These are phyloP conservation scores for Wickerhamiella allomyrinae DNA, from an alignment of 805 yeast genomes.

Conservation along the genomic window DNA sequence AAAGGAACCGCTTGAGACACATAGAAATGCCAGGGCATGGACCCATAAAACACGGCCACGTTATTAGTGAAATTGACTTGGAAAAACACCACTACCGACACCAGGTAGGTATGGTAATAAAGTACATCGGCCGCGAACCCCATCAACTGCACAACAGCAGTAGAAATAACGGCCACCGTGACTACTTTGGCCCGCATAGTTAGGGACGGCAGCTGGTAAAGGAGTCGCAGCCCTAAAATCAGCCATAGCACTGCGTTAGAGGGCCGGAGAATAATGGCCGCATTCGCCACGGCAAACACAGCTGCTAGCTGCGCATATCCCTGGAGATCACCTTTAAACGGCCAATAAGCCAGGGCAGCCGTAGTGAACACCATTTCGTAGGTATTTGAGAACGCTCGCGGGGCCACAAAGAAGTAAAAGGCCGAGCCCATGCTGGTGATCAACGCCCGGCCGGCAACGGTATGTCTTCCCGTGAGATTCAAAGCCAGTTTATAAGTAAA, in stretches of 20 bases:
- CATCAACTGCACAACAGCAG: background rate
- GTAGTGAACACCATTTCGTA: conserved; percentile 62
- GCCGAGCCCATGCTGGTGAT: conserved; percentile 44
- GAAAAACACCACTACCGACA: conserved; percentile 6
- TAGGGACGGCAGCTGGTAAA: conserved; percentile 5
- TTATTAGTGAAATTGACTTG: conserved; percentile 13
- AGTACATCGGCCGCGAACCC: background rate
- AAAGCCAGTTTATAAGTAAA: conserved; percentile 37
- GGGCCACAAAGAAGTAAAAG: conserved; percentile 68
- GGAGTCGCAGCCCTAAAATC: conserved; percentile 33
- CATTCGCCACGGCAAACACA: conserved; percentile 39
- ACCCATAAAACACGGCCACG: conserved; percentile 41
- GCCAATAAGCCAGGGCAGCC: conserved; percentile 57
- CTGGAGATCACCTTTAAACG: conserved; percentile 18
- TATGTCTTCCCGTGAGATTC: conserved; percentile 17
- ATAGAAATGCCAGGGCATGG: conserved; percentile 75
- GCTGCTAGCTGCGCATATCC: conserved; percentile 17
- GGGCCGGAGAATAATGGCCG: conserved; percentile 66
- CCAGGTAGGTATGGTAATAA: background rate
- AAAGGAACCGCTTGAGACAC: conserved; percentile 71
- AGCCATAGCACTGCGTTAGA: conserved; percentile 73
- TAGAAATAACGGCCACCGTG: background rate
- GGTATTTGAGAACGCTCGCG: conserved; percentile 77
- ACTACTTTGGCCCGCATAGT: background rate
- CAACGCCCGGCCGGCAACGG: conserved; percentile 25